Conservation (phyloP, 495 filamentous ascomycete species). For the Neurospora sublineolata region DNA sequence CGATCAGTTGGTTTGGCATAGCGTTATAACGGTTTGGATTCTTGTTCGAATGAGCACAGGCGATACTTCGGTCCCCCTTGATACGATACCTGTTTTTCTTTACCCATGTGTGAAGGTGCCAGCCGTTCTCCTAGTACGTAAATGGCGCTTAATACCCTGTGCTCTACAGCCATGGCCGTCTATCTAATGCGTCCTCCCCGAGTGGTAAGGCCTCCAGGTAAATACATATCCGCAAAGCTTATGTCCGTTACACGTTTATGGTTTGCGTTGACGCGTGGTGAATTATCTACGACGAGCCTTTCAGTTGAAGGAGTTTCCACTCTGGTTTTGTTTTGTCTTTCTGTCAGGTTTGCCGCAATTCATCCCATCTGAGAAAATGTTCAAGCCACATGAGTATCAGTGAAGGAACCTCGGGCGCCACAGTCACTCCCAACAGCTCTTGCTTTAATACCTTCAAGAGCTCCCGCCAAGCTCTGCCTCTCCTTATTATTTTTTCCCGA, state of each 20-base stretch:
- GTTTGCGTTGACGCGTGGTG: not conserved
- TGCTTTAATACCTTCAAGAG: not conserved
- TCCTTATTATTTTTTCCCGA: not conserved
- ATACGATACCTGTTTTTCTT: not conserved
- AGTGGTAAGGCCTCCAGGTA: not conserved
- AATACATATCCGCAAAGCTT: not conserved
- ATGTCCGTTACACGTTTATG: not conserved
- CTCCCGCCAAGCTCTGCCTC: not conserved
- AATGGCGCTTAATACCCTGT: not conserved
- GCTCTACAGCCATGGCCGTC: not conserved
- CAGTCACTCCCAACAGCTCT: not conserved
- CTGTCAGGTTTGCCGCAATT: not conserved
- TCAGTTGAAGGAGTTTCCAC: not conserved
- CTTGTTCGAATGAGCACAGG: not conserved
- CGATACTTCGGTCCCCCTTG: not conserved
- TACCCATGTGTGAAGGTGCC: not conserved
- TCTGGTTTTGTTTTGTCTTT: not conserved
- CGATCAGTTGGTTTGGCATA: not conserved
- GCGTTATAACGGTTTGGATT: not conserved
- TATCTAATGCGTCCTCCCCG: not conserved
- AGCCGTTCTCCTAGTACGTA: not conserved
- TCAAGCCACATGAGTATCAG: not conserved
- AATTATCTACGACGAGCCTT: not conserved
- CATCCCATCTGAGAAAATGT: not conserved
- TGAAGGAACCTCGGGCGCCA: not conserved